A percentile compares a stretch with the other conserved stretches of the same genome.
These are phyloP conservation scores for Monilinia fructicola DNA, from an alignment of 2,329 filamentous ascomycete species.

Conservation along the genomic window DNA sequence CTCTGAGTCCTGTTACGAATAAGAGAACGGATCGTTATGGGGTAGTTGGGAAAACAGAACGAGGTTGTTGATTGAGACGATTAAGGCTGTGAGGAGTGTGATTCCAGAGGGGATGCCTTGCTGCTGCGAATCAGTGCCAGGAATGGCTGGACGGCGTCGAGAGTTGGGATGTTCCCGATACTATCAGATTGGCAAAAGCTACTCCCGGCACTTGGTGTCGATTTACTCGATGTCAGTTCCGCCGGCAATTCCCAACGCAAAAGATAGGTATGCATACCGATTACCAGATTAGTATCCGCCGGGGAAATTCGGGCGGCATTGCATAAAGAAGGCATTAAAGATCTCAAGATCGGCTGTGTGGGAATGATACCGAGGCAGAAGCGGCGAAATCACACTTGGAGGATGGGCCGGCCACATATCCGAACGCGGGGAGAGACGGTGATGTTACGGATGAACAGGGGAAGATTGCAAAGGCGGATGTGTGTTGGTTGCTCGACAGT, in stretches of 20 bases:
- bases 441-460: constrained; percentile 40
- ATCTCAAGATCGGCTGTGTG: constrained; percentile 70
- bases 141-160: constrained; percentile 57
- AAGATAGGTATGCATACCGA: constrained; percentile 50
- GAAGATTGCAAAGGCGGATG: constrained; percentile 55
- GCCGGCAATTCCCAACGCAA: constrained; percentile 67
- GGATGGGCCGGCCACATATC: constrained; percentile 41
- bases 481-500: constrained; percentile 72
- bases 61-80: constrained; percentile 58
- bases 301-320: constrained; percentile 68
- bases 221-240: constrained; percentile 79
- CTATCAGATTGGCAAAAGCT: constrained; percentile 64
- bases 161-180: constrained; percentile 34
- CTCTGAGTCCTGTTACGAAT: constrained; percentile 61
- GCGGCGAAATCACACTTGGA: constrained; percentile 43
- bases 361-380: constrained; percentile 68
- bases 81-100: constrained; percentile 50
- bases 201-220: constrained; percentile 71
- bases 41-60: constrained; percentile 65
- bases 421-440: constrained; percentile 45
- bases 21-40: constrained; percentile 64
- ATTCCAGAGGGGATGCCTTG: constrained; percentile 57
- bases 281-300: constrained; percentile 73
- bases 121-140: constrained; percentile 59
- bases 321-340: constrained; percentile 47